Evolutionary conservation across 1,284 basidiomycete genomes (phyloP).

Genomic region (Puccinia horiana): DNA sequence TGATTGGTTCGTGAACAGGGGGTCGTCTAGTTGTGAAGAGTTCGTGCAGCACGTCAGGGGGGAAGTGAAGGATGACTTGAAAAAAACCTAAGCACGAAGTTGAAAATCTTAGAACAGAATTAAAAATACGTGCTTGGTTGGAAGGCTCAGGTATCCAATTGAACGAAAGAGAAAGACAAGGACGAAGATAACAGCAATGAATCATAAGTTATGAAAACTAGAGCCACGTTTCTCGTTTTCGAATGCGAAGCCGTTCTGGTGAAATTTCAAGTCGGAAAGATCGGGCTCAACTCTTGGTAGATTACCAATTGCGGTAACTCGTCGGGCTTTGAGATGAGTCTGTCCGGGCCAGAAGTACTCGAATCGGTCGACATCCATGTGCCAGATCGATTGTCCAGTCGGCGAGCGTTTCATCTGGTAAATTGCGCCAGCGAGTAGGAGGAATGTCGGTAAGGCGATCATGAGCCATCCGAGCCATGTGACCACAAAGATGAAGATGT

Average conservation of each 20-base stretch:
- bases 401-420: slow-evolving; percentile 7
- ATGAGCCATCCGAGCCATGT: slow-evolving; percentile 27
- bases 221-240: slow-evolving; percentile 6
- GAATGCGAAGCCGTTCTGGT: not conserved
- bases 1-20: not conserved
- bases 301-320: not conserved
- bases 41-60: not conserved
- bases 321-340: slow-evolving; percentile 8
- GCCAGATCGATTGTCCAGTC: not conserved
- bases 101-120: not conserved
- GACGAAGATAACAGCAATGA: not conserved
- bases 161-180: not conserved
- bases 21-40: not conserved
- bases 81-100: not conserved
- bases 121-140: not conserved
- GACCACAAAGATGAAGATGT: slow-evolving; percentile 37
- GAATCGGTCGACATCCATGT: slow-evolving; percentile 19
- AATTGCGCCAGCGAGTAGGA: not conserved
- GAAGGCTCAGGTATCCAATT: not conserved
- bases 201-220: slow-evolving; percentile 15
- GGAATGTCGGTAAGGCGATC: slow-evolving; percentile 15
- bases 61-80: not conserved
- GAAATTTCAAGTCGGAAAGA: slow-evolving; percentile 13
- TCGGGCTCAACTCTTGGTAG: slow-evolving; percentile 10
- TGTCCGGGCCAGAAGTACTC: slow-evolving; percentile 47